Base-by-base conservation (phyloP, 495 filamentous ascomycete species). In the Hypomontagnella monticulosa region DNA sequence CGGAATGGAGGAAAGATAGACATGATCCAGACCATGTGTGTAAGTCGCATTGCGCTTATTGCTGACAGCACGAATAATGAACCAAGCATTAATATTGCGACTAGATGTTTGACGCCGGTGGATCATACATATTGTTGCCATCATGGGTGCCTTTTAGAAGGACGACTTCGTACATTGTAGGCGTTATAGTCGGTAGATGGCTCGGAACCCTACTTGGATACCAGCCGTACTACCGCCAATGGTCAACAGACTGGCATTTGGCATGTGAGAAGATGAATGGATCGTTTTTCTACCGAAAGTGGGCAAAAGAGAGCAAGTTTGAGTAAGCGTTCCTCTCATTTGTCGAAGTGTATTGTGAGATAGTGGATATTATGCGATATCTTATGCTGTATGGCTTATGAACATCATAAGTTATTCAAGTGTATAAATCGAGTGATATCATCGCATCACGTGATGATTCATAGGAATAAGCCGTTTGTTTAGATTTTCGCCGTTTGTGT, bases 201-300 rank as follows among this genome's bases (percentile, higher is more conserved):
- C 48, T 83, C n/a, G 81, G 79, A 1, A 75, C 73, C 3, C 34
- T 82, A 4, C 56, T 83, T 0, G 80, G 80, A 4, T 83, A 83
- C 57, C 72, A 77, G 61, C 80, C 81, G 0, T 82, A 78, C 47
- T 77, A 78, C 57, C 56, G 49, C 0, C 67, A 79, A 47, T 82
- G 74, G 62, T 81, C 80, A 0, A 77, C 75, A 0, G 80, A 83
- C 47, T 83, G 79, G 79, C 73, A 76, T 0, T 49, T 63, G 27
- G 79, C 78, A 0, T 75, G 73, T 12, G 20, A 50, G 23, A 75
- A 76, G 56, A 81, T 81, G 79, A 51, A 73, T 44, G 30, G 37
- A 3, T 69, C 58, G 5, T 12, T 42, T 2, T 51, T 60, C 9
- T 37, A 50, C 16, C 16, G 42, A 27, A 27, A 27, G 23, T 27